Evolutionary conservation across 2,329 filamentous ascomycete genomes (phyloP).

Genomic region (Ilyonectria robusta): DNA sequence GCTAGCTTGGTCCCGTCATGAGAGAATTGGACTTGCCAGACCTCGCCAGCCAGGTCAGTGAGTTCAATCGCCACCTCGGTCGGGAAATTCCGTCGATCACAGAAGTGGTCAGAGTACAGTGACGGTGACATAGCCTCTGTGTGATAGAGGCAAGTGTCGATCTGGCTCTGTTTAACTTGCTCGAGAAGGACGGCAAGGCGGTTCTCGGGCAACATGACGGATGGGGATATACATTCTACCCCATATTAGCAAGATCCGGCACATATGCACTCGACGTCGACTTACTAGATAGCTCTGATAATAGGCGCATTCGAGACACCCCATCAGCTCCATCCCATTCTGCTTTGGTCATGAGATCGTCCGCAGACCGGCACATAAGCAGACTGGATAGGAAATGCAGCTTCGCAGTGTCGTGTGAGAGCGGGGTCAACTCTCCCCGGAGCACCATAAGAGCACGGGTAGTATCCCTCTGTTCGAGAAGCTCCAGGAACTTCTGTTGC

Average conservation of each 20-base stretch:
- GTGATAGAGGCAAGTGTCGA: constrained; percentile 89
- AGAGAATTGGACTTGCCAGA: constrained; percentile 94
- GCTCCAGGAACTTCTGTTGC: constrained; percentile 94
- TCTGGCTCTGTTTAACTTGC: constrained; percentile 87
- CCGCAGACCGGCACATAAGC: constrained; percentile 87
- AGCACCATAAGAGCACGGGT: constrained; percentile 84
- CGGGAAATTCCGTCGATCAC: constrained; percentile 85
- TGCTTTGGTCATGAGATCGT: constrained; percentile 82
- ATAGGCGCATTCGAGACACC: constrained; percentile 78
- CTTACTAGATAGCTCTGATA: constrained; percentile 88
- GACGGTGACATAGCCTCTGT: constrained; percentile 85
- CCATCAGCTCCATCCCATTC: constrained; percentile 88
- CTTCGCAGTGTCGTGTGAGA: constrained; percentile 83
- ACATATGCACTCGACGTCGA: constrained; percentile 21
- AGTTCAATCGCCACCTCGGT: constrained; percentile 79
- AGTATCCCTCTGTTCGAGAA: constrained; percentile 83
- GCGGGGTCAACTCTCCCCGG: constrained; percentile 86
- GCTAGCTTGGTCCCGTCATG: constrained; percentile 87
- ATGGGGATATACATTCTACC: constrained; percentile 89
- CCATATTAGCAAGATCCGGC: constrained; percentile 10
- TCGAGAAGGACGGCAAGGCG: constrained; percentile 85
- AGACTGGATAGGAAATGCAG: constrained; percentile 89
- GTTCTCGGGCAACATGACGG: constrained; percentile 96
- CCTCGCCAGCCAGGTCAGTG: constrained; percentile 81
- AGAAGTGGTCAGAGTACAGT: constrained; percentile 89